Conservation (phyloP, 176 grass and related monocot species). For the Aegilops bicornis region DNA sequence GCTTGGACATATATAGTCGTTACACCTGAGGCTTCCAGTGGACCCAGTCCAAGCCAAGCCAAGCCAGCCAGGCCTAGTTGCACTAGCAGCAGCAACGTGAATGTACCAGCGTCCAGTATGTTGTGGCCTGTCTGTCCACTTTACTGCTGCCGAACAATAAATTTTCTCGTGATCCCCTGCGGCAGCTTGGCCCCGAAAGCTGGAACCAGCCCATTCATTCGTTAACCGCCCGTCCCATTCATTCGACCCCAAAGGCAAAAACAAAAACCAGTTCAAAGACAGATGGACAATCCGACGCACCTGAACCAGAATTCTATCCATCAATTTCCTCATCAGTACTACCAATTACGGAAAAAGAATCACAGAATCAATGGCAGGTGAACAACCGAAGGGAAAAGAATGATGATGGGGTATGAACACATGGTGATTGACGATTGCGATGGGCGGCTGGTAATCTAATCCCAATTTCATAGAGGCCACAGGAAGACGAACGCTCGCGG, state of each 20-base stretch:
- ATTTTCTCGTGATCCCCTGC: constrained; percentile 4
- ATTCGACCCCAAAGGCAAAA: background rate
- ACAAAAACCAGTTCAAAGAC: background rate
- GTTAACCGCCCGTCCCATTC: background rate
- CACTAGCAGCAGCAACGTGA: background rate
- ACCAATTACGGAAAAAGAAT: background rate
- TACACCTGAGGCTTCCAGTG: background rate
- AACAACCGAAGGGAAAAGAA: background rate
- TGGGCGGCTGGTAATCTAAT: background rate
- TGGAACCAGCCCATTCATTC: background rate
- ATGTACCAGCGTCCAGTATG: background rate
- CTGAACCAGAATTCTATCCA: background rate
- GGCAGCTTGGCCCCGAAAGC: background rate
- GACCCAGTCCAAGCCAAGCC: background rate
- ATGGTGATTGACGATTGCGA: background rate
- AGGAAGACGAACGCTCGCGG: background rate
- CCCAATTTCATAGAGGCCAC: background rate
- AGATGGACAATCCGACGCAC: background rate
- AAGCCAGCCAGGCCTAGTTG: background rate
- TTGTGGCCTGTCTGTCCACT: constrained; percentile 9
- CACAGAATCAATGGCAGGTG: background rate
- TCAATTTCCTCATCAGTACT: background rate
- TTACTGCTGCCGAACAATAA: background rate
- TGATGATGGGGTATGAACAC: background rate
- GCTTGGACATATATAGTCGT: too few relatives aligned